Percentiles rank a stretch among this genome's conserved stretches.
phyloP scores from a whole-genome alignment of 306 rosid species.

The Cucurbita ficifolia region DNA sequence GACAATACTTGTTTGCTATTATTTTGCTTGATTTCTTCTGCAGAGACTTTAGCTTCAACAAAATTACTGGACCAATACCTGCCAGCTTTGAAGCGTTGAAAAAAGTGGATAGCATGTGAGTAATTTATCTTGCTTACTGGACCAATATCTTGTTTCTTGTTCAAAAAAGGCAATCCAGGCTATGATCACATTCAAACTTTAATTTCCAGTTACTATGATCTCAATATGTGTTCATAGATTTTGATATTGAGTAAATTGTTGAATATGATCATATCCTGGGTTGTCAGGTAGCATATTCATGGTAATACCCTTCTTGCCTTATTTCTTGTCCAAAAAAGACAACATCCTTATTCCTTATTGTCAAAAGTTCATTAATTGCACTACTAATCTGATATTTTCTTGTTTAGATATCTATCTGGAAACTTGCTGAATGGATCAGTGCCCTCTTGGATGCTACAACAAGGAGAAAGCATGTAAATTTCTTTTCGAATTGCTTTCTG shows the following conservation, averaged over 20 bases:
- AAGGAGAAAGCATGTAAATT: slow-evolving; percentile 18
- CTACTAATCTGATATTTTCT: not conserved
- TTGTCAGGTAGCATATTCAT: not conserved
- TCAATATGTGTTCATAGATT: not conserved
- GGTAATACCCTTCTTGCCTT: not conserved
- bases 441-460: slow-evolving; percentile 21
- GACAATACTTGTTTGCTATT: not conserved
- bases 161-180: too few relatives aligned
- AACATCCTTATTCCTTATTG: not conserved
- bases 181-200: too few relatives aligned
- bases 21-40: not conserved
- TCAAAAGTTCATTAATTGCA: not conserved
- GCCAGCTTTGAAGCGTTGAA: slow-evolving; percentile 7
- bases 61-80: slow-evolving; percentile 48
- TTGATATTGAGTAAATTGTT: not conserved
- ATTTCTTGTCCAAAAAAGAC: not conserved
- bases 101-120: slow-evolving; percentile 29
- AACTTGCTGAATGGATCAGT: slow-evolving; percentile 24
- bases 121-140: too few relatives aligned
- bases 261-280: not conserved
- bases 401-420: slow-evolving; percentile 27
- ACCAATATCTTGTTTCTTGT: too few relatives aligned
- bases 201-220: not conserved
- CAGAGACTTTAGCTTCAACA: slow-evolving; percentile 87
- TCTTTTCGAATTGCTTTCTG: slow-evolving; percentile 3